Percentiles rank a stretch among this genome's conserved stretches.
phyloP scores from a whole-genome alignment of 169 alveolate species.

The Plasmodium malariae region DNA sequence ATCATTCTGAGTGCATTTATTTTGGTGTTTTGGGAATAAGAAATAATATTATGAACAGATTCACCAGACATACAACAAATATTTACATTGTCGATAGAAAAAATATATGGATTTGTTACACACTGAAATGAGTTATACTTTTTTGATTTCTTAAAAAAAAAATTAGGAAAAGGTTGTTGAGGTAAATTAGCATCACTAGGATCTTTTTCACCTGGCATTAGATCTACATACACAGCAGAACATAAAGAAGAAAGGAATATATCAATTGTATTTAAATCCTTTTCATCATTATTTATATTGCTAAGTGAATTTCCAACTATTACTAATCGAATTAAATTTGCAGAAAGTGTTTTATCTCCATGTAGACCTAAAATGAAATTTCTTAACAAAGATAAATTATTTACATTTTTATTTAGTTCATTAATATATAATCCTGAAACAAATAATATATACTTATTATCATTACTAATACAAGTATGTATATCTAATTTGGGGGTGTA shows the following conservation, averaged over 20 bases:
- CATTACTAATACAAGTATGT: constrained; percentile 44
- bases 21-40: constrained; percentile 50
- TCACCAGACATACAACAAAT: constrained; percentile 84
- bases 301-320: constrained; percentile 77
- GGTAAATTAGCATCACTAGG: constrained; percentile 80
- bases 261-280: constrained; percentile 34
- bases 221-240: constrained; percentile 60
- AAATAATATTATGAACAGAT: constrained; percentile 78
- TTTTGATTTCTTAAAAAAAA: constrained; percentile 72
- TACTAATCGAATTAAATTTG: constrained; percentile 73
- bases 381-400: constrained; percentile 48
- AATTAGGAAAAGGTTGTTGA: constrained; percentile 82
- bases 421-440: constrained; percentile 69
- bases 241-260: constrained; percentile 42
- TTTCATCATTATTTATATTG: constrained; percentile 38
- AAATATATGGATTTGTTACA: constrained; percentile 82
- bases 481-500: constrained; percentile 51
- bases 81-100: constrained; percentile 77
- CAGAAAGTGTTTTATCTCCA: constrained; percentile 52
- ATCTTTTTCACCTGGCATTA: constrained; percentile 82
- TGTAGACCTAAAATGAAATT: constrained; percentile 57
- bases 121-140: constrained; percentile 60
- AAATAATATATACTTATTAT: constrained; percentile 56
- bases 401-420: constrained; percentile 29
- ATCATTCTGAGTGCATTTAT: constrained; percentile 75